Percentiles rank a stretch among this genome's conserved stretches.
These are phyloP conservation scores for Endoconidiophora polonica DNA, from an alignment of 2,329 filamentous ascomycete species.

Conservation along the genomic window DNA sequence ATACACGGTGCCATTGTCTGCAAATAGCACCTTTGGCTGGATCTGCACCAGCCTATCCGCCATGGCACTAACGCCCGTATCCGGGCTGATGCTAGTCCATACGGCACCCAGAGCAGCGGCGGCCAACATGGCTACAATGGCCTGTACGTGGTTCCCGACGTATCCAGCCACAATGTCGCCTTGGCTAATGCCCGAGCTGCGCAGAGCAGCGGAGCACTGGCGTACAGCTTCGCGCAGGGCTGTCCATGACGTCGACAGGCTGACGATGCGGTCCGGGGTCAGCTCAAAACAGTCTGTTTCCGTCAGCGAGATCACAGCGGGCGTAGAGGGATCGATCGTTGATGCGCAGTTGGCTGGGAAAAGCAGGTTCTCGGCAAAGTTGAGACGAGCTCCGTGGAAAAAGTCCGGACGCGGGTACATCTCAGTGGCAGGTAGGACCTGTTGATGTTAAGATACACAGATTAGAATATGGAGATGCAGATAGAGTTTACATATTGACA, in stretches of 20 bases:
- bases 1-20: constrained; percentile 77
- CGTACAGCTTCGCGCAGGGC: constrained; percentile 64
- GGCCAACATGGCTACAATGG: constrained; percentile 75
- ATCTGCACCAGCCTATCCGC: constrained; percentile 78
- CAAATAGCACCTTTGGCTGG: constrained; percentile 63
- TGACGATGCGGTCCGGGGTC: background rate
- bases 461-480: background rate
- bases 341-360: constrained; percentile 41
- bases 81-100: constrained; percentile 86
- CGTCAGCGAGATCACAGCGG: constrained; percentile 62
- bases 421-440: constrained; percentile 52
- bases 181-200: constrained; percentile 42
- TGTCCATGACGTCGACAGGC: constrained; percentile 38
- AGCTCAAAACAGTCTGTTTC: constrained; percentile 37
- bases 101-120: constrained; percentile 69
- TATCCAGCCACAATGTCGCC: constrained; percentile 51
- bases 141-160: constrained; percentile 77
- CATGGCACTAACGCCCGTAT: constrained; percentile 82
- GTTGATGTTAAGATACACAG: constrained; percentile 1
- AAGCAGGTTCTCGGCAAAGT: constrained; percentile 90
- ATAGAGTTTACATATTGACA: background rate
- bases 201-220: constrained; percentile 53
- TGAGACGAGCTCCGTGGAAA: constrained; percentile 63
- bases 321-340: constrained; percentile 49
- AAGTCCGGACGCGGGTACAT: constrained; percentile 83